A percentile compares a stretch with the other conserved stretches of the same genome.
These are phyloP conservation scores for Trichosporon sp. DNA, from an alignment of 1,284 basidiomycete genomes.

Conservation along the genomic window DNA sequence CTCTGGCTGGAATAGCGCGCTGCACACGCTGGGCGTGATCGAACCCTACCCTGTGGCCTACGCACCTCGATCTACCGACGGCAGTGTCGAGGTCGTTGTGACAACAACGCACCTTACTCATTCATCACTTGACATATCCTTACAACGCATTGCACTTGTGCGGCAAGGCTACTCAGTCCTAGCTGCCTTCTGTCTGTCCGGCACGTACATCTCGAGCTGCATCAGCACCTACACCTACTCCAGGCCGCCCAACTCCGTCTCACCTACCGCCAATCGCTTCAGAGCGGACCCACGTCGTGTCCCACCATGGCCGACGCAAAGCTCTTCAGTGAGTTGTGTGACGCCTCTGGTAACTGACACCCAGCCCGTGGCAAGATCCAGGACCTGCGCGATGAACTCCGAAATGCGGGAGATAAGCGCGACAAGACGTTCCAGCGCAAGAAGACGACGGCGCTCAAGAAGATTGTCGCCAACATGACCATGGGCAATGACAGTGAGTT, in stretches of 20 bases:
- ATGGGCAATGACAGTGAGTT: conserved; percentile 94
- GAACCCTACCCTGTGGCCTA: no score
- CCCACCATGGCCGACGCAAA: conserved; percentile 47
- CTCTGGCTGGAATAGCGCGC: no score
- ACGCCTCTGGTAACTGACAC: neutral
- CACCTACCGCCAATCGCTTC: neutral
- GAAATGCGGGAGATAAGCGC: conserved; percentile 73
- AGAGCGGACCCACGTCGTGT: neutral
- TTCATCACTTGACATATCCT: no score
- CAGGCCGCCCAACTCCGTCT: neutral
- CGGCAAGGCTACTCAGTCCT: no score
- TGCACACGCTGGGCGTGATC: no score
- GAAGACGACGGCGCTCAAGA: conserved; percentile 79
- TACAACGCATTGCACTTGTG: no score
- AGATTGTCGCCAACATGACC: conserved; percentile 94
- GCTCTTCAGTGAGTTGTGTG: conserved; percentile 41
- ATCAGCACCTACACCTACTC: no score
- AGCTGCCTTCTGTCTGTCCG: no score
- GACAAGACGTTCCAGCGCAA: conserved; percentile 90
- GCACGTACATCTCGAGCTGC: no score
- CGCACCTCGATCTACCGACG: no score
- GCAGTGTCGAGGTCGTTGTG: no score
- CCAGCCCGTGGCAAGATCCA: conserved; percentile 78
- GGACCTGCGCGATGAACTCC: conserved; percentile 69
- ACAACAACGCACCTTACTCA: no score